These are phyloP conservation scores for Leccinum imitatum DNA, from an alignment of 768 basidiomycete genomes.

Conservation along the genomic window DNA sequence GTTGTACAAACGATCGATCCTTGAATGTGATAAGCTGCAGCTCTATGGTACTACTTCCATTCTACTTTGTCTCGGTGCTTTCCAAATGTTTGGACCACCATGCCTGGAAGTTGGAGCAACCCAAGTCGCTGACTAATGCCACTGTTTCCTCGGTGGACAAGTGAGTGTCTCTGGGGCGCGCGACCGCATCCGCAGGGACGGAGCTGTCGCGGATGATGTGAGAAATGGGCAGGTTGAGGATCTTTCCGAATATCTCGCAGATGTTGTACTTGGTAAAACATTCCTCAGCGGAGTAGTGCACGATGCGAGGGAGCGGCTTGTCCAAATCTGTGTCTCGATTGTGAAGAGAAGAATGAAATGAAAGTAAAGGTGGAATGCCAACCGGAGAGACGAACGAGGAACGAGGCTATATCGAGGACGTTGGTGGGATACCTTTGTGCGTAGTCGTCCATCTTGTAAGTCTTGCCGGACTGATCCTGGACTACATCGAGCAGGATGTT, in stretches of 20 bases:
- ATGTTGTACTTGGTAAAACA: constrained; percentile 94
- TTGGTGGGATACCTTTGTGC: constrained; percentile 93
- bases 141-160: constrained; percentile 78
- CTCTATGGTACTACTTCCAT: not conserved
- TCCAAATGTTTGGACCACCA: constrained; percentile 73
- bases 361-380: constrained; percentile 17
- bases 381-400: constrained; percentile 78
- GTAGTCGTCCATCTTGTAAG: constrained; percentile 94
- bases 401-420: constrained; percentile 81
- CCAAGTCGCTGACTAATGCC: constrained; percentile 58
- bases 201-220: constrained; percentile 78
- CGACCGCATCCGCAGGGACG: constrained; percentile 64
- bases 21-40: not conserved
- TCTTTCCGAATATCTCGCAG: constrained; percentile 71
- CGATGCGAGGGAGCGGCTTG: constrained; percentile 43
- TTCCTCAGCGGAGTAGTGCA: constrained; percentile 85
- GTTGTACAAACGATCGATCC: constrained; percentile 7
- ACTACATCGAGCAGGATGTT: constrained; percentile 89
- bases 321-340: constrained; percentile 32
- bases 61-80: constrained; percentile 13
- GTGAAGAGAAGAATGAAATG: not conserved
- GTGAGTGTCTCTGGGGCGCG: constrained; percentile 78
- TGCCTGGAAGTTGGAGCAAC: constrained; percentile 69
- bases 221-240: constrained; percentile 65
- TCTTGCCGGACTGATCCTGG: constrained; percentile 80